Evolutionary conservation across 108 stramenopile genomes (phyloP), one percentile per base, ranked within the genome.

Genomic region (Fragilaria crotonensis): DNA sequence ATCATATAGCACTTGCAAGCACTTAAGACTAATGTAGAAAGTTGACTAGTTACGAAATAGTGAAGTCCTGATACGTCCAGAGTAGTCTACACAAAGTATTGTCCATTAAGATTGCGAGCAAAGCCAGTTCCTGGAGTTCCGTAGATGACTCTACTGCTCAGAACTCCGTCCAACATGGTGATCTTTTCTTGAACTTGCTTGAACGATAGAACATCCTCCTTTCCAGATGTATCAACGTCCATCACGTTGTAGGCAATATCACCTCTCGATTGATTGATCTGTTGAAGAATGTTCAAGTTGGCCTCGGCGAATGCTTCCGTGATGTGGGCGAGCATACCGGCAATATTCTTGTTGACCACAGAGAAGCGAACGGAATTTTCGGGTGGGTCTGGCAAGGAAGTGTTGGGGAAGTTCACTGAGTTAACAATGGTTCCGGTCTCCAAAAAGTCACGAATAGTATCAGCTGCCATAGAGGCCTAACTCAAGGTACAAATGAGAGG

Each of bases 231-330:
- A 63, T 85, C 87, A 45, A 95, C 80, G 65, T 95, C 95, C 44
- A 91, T 47, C 9, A 95, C 91, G 62, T 93, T 95, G 78, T 95
- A 95, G 4, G 95, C 95, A 57, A 95, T 76, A 48, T 86, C 64
- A 25, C 84, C 89, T 26, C 80, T 62, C 33, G 91, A 93, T 19
- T 85, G 84, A 62, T 95, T 95, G 60, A 95, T 84, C 72, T 95
- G 95, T 66, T 95, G 95, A 51, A 88, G 32, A 68, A 95, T 90
- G 60, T 95, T 95, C 59, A 95, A 62, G 27, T 73, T 62, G 29
- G 70, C 75, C 20, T 55, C 44, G 17, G 86, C 87, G 75, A 95
- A 79, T 19, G 72, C 81, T 50, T 85, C 86, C 18, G 86, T 87
- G 57, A 95, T 91, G 48, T 83, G 61, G 36, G 89, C 87, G 51